Base-by-base conservation (phyloP, 768 basidiomycete genomes). In the Rhizopogon salebrosus region DNA sequence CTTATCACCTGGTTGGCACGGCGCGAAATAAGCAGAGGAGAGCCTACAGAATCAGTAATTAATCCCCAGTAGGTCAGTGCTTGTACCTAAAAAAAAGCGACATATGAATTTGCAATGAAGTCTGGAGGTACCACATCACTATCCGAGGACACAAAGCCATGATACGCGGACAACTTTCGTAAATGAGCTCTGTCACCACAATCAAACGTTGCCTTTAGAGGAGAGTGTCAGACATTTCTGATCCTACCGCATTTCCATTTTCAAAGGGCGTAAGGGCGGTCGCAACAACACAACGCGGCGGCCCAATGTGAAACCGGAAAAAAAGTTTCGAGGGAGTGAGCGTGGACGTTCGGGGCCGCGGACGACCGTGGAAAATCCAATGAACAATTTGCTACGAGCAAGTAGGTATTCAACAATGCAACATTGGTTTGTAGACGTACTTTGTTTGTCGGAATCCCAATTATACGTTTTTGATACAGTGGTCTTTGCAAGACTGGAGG, bases 91-190 rank as follows among this genome's bases (percentile, higher is more conserved):
- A n/a, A 43, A 27, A 34, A 34, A 22, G 31, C 4, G 20, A 34
- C 29, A 18, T 34, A 16, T 6, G 7, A 46, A 46, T 34, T 46
- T 46, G 29, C 45, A 46, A 34, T 31, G 45, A 31, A 20, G 45
- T 46, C 27, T 29, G 20, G 31, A 34, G 22, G 14, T 34, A 27
- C 20, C 5, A 22, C 31, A 31, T 10, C 22, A 22, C 45, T 46
- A 14, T 53, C 54, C 55, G 55, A 50, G 46, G 52, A 51, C 50
- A 41, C 34, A 34, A 22, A 48, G 29, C 29, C 1, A 36, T 39
- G 37, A 36, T 52, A 29, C 42, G 54, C 54, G 51, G 54, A 34
- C 16, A 29, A 29, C 14, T 52, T n/a, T 43, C 54, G 54, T 52
- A 55, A 51, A 42, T 45, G 31, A 23, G 22, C 20, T 51, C 18